A percentile compares a stretch with the other conserved stretches of the same genome.
These are phyloP conservation scores for Monilinia fructigena DNA, from an alignment of 2,329 filamentous ascomycete genomes.

Conservation along the genomic window DNA sequence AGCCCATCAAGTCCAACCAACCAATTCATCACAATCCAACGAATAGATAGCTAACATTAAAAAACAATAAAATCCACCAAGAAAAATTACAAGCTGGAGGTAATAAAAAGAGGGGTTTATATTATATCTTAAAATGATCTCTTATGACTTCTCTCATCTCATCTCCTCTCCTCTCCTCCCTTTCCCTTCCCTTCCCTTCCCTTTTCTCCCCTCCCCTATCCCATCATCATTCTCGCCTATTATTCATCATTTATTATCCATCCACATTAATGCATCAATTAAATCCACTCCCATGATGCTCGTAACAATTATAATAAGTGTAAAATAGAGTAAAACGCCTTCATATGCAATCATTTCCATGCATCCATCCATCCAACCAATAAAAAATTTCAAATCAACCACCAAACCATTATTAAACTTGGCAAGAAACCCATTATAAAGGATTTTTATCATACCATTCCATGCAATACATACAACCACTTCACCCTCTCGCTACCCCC, in stretches of 20 bases:
- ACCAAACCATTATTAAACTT: not conserved
- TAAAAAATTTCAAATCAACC: not conserved
- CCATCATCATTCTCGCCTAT: not conserved
- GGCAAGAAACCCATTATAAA: not conserved
- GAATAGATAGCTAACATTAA: no score
- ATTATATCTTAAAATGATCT: no score
- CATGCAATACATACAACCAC: constrained; percentile 5
- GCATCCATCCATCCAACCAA: not conserved
- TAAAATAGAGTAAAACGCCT: constrained; percentile 1
- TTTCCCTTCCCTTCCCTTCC: no score
- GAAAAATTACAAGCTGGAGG: no score
- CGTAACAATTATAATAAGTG: not conserved
- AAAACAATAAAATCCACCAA: no score
- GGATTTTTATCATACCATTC: not conserved
- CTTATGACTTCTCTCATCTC: not conserved
- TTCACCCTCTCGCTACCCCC: not conserved
- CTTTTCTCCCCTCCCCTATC: not conserved
- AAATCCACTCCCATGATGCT: not conserved
- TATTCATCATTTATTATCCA: not conserved
- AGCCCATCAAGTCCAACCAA: no score
- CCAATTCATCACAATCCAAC: no score
- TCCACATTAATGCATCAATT: not conserved
- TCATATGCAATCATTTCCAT: constrained; percentile 9
- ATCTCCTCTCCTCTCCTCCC: no score
- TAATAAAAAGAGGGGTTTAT: no score